These are phyloP conservation scores for Hypoxylon sp. DNA, from an alignment of 2,329 filamentous ascomycete genomes.

Conservation along the genomic window DNA sequence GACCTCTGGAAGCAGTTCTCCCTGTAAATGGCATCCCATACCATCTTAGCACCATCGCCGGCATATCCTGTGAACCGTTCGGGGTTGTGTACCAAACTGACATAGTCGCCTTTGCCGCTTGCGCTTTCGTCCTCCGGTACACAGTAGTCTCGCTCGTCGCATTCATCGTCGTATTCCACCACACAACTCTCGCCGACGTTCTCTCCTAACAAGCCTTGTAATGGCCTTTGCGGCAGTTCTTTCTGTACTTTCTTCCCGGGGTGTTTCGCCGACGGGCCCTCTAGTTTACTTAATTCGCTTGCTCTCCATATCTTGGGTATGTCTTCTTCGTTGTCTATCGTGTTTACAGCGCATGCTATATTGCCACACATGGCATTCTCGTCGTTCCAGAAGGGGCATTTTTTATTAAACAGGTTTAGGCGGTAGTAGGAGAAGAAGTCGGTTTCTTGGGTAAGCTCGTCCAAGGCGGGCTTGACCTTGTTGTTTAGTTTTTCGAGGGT, in stretches of 20 bases:
- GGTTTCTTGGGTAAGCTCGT: conserved; percentile 85
- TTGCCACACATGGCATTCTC: conserved; percentile 96
- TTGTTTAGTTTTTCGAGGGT: conserved; percentile 88
- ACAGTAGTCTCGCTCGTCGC: conserved; percentile 96
- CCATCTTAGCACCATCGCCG: conserved; percentile 85
- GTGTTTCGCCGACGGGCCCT: conserved; percentile 91
- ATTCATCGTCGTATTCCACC: conserved; percentile 96
- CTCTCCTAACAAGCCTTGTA: conserved; percentile 86
- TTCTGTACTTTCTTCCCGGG: conserved; percentile 80
- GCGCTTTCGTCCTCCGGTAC: conserved; percentile 94
- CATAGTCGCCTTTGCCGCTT: conserved; percentile 91
- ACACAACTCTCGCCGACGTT: conserved; percentile 95
- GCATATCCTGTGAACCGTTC: conserved; percentile 96
- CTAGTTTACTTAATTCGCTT: conserved; percentile 89
- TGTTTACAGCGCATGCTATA: conserved; percentile 95
- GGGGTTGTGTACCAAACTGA: conserved; percentile 92
- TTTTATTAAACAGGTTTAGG: conserved; percentile 92
- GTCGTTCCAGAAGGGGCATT: conserved; percentile 96
- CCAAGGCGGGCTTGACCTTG: conserved; percentile 79
- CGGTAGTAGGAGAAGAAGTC: conserved; percentile 99
- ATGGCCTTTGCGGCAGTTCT: conserved; percentile 77
- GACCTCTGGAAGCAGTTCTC: conserved; percentile 93
- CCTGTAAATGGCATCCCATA: conserved; percentile 96
- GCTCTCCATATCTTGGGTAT: conserved; percentile 93
- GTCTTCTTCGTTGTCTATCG: conserved; percentile 93